These are phyloP conservation scores for Apiospora hydei DNA, from an alignment of 2,329 filamentous ascomycete species.

Conservation along the genomic window DNA sequence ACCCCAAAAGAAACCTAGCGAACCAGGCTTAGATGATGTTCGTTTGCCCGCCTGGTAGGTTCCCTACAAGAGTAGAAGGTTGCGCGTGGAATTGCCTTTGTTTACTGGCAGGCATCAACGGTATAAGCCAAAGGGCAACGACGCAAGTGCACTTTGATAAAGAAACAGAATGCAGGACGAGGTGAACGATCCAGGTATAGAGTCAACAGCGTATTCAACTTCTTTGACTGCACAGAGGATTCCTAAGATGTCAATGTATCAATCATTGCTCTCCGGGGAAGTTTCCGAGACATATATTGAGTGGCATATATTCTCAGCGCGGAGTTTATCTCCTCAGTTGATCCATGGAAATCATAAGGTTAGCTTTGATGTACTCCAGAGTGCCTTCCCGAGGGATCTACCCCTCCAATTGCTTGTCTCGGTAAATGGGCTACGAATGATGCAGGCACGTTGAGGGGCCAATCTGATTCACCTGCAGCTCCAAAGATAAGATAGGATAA, in stretches of 20 bases:
- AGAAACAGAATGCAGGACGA: background rate
- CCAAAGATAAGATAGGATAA: conserved; percentile 22
- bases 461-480: background rate
- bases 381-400: background rate
- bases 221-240: background rate
- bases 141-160: background rate
- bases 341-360: background rate
- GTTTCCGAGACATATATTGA: background rate
- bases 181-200: background rate
- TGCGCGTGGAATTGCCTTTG: background rate
- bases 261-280: background rate
- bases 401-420: background rate
- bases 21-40: background rate
- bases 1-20: background rate
- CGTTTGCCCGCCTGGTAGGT: background rate
- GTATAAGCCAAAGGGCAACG: background rate
- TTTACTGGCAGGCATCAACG: background rate
- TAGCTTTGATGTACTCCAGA: background rate
- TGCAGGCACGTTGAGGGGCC: background rate
- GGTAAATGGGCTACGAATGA: background rate
- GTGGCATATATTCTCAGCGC: background rate
- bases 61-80: background rate
- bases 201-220: background rate
- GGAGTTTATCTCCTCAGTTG: background rate
- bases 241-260: background rate